Conservation (phyloP, 1,284 basidiomycete species). For the Cryptococcus floricola region DNA sequence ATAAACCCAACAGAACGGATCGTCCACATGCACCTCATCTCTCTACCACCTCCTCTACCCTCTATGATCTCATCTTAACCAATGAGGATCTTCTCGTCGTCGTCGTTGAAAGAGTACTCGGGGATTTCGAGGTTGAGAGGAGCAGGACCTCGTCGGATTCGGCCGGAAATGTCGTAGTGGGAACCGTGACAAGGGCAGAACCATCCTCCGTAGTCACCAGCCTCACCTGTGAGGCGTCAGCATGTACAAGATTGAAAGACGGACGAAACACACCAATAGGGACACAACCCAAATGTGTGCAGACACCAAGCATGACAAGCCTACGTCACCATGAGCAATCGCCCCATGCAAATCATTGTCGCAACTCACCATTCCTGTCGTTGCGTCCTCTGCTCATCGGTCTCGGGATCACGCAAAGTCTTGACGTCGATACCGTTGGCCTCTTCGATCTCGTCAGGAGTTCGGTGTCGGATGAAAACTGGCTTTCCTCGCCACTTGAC, state of each 20-base stretch:
- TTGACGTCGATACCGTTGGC: constrained; percentile 83
- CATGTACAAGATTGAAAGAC: not conserved
- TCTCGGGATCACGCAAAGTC: constrained; percentile 84
- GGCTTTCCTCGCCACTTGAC: constrained; percentile 99
- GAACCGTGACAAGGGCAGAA: constrained; percentile 99
- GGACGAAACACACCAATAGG: constrained; percentile 61
- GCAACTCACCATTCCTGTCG: constrained; percentile 81
- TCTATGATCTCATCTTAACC: constrained; percentile 58
- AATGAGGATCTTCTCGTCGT: constrained; percentile 81
- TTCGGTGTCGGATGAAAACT: constrained; percentile 98
- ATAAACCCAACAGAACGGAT: not conserved
- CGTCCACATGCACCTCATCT: not conserved
- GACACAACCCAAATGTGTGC: constrained; percentile 98
- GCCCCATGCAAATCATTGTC: not conserved
- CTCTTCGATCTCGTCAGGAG: constrained; percentile 86
- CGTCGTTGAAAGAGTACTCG: constrained; percentile 80
- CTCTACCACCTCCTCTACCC: constrained; percentile 4
- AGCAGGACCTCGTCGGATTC: constrained; percentile 90
- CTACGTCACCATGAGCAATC: constrained; percentile 13
- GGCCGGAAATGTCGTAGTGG: constrained; percentile 81
- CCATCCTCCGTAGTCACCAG: constrained; percentile 98
- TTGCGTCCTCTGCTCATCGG: constrained; percentile 82
- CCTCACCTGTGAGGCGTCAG: constrained; percentile 59
- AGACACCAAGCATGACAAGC: constrained; percentile 93
- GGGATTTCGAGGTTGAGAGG: constrained; percentile 94